Evolutionary conservation across 202 grass and related monocot species (phyloP), one percentile per base, ranked within the genome.

Genomic region (Saccharum hybrid): DNA sequence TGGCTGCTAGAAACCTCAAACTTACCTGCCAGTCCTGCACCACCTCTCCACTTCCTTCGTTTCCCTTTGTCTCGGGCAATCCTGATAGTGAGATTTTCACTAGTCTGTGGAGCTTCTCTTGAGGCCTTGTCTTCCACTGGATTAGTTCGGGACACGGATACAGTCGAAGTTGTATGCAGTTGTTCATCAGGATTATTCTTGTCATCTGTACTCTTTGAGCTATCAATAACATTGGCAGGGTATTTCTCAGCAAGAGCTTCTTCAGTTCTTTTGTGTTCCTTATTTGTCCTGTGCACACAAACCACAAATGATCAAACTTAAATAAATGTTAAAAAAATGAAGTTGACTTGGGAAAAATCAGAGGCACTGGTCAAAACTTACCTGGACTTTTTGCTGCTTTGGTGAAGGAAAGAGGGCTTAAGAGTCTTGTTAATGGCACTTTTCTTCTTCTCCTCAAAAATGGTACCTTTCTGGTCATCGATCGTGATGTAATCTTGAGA

Each of bases 1-100:
- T 96, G 93, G 85, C 93, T 98, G 77, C 96, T 98, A 70, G 96
- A 98, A 86, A 86, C 93, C 85, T 98, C 96, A 81, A 96, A 83
- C 77, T 96, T 95, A 31, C 88, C 62, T 68, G 91, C 89, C 54
- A 90, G 86, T 84, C 88, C 91, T 18, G 73, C 59, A 78, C 80
- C 86, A 40, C 83, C 70, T 84, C 77, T 89, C 63, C 81, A 68
- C 70, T 92, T 98, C 72, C 88, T 91, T 68, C 90, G 67, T 80
- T 78, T 90, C 31, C 90, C 86, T 91, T 92, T 98, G 10, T 96
- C 91, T 88, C 83, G 85, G 75, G 87, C 39, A 78, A 98, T 86
- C 69, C 36, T 95, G 31, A 98, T 94, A 21, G 93, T 96, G 36
- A 98, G 91, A 73, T 88, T 92, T 62, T 82, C 85, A 73, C 74